These are phyloP conservation scores for Mortierella sp. DNA, from an alignment of 371 early-diverging fungal genomes.

Conservation along the genomic window DNA sequence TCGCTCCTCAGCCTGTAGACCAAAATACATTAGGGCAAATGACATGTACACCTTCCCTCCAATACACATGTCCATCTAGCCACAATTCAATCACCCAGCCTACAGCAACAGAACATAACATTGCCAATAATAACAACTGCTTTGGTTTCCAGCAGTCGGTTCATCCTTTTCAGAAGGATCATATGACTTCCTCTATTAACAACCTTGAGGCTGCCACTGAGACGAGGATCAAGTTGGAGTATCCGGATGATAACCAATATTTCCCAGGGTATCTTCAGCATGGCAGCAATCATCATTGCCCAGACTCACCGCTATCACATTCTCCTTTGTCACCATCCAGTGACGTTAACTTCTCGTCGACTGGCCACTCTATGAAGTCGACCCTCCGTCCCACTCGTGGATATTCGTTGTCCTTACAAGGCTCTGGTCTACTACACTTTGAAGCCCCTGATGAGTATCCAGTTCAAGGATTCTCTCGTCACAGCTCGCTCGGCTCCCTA, in stretches of 20 bases:
- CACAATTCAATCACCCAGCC: conserved; percentile 5
- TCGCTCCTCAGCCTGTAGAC: conserved; percentile 9
- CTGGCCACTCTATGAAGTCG: neutral
- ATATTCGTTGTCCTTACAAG: conserved; percentile 13
- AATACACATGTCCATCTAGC: neutral
- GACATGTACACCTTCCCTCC: conserved; percentile 8
- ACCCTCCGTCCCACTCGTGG: conserved; percentile 5
- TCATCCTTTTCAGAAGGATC: conserved; percentile 42
- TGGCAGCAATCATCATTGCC: neutral
- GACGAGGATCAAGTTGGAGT: conserved; percentile 11
- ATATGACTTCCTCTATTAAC: conserved; percentile 31
- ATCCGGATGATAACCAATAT: neutral
- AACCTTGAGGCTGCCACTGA: conserved; percentile 36
- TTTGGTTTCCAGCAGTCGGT: conserved; percentile 7
- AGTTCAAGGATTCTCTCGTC: conserved; percentile 23
- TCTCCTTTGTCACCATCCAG: neutral
- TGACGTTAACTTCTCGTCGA: neutral
- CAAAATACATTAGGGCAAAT: conserved; percentile 9
- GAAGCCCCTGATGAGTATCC: conserved; percentile 34
- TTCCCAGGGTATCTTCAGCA: neutral
- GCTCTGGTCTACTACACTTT: conserved; percentile 7
- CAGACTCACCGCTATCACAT: neutral
- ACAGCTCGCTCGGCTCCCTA: conserved; percentile 43
- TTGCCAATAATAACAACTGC: neutral
- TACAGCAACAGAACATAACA: neutral